Conservation (phyloP, 345 rosid genomes). For the Citrus sinensis region DNA sequence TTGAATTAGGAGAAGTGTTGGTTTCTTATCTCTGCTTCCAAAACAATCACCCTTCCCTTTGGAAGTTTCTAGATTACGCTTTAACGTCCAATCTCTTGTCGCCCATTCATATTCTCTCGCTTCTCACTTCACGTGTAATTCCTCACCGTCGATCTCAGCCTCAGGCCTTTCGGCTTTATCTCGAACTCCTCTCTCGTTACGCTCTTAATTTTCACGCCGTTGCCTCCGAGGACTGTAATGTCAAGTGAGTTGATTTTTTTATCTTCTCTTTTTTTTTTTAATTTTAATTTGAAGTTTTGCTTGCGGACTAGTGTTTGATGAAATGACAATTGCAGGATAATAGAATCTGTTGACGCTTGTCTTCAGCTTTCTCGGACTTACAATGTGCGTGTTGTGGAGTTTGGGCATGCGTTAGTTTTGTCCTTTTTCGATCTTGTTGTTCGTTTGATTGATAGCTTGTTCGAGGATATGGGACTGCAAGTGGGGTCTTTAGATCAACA, state of each 20-base stretch:
- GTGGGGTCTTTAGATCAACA: conserved; percentile 22
- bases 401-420: conserved; percentile 45
- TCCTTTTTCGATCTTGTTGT: conserved; percentile 39
- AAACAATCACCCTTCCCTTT: conserved; percentile 40
- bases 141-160: conserved; percentile 51
- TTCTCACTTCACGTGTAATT: conserved; percentile 47
- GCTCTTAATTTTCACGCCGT: conserved; percentile 31
- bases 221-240: conserved; percentile 23
- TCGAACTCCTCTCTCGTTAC: conserved; percentile 42
- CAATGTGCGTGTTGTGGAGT: conserved; percentile 30
- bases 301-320: not conserved
- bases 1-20: conserved; percentile 37
- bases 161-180: conserved; percentile 49
- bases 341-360: conserved; percentile 40
- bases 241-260: conserved; percentile 21
- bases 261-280: not conserved
- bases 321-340: conserved; percentile 35
- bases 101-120: conserved; percentile 48
- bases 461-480: conserved; percentile 46
- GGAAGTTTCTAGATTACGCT: conserved; percentile 53
- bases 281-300: not conserved
- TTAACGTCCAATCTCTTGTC: conserved; percentile 41
- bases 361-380: conserved; percentile 46
- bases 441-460: conserved; percentile 38
- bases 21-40: conserved; percentile 48